A percentile compares a stretch with the other conserved stretches of the same genome.
These are phyloP conservation scores for Rickenella mellea DNA, from an alignment of 768 basidiomycete genomes.

Conservation along the genomic window DNA sequence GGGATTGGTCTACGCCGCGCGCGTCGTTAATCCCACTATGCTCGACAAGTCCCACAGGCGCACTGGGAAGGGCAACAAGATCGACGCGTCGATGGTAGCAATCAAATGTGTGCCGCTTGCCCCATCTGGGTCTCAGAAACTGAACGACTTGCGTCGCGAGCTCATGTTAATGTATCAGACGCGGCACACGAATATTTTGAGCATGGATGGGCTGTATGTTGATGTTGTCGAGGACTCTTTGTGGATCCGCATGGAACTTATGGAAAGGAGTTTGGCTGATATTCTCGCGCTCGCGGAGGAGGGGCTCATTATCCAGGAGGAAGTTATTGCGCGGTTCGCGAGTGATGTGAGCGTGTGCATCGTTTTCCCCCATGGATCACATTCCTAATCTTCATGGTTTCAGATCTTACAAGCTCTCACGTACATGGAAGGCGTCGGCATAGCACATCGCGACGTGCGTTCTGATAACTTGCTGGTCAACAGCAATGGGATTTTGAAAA, in stretches of 20 bases:
- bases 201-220: conserved; percentile 64
- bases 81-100: conserved; percentile 38
- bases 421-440: conserved; percentile 52
- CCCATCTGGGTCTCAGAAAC: conserved; percentile 49
- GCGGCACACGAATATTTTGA: conserved; percentile 52
- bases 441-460: conserved; percentile 78
- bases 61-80: conserved; percentile 9
- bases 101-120: conserved; percentile 66
- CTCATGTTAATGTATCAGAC: conserved; percentile 47
- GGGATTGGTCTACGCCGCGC: conserved; percentile 54
- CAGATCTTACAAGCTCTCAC: conserved; percentile 60
- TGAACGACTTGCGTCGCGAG: conserved; percentile 55
- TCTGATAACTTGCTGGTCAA: conserved; percentile 78
- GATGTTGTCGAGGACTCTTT: conserved; percentile 55
- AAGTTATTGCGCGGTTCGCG: conserved; percentile 63
- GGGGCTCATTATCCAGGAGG: conserved; percentile 58
- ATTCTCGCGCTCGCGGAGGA: conserved; percentile 54
- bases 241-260: conserved; percentile 86
- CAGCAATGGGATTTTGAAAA: conserved; percentile 57
- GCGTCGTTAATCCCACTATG: conserved; percentile 14
- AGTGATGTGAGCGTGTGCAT: conserved; percentile 52
- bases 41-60: conserved; percentile 4
- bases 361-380: conserved; percentile 4
- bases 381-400: not conserved
- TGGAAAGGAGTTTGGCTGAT: conserved; percentile 83